Evolutionary conservation across 371 early-diverging fungal genomes (phyloP).

Genomic region (Circinella minor): DNA sequence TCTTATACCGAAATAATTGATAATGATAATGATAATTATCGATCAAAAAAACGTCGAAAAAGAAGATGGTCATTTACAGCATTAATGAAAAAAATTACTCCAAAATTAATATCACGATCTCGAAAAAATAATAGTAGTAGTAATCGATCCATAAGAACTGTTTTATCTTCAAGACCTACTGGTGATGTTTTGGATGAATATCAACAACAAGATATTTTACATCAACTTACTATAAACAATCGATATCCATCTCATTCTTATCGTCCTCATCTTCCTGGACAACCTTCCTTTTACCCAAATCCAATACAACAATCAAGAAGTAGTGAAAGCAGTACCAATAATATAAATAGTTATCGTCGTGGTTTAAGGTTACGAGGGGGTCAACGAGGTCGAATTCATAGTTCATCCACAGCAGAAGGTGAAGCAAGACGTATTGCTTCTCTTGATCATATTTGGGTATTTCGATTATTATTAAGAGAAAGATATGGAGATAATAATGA

Average conservation of each 20-base stretch:
- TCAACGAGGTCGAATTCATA: background rate
- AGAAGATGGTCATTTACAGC: constrained; percentile 14
- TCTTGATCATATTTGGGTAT: constrained; percentile 38
- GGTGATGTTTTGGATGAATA: constrained; percentile 28
- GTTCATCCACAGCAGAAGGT: background rate
- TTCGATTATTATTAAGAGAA: constrained; percentile 15
- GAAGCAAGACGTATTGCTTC: constrained; percentile 17
- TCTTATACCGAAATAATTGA: background rate
- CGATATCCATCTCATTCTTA: no score
- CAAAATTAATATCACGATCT: background rate
- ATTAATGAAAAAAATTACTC: background rate
- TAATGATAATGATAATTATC: background rate
- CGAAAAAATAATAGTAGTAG: background rate
- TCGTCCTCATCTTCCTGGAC: no score
- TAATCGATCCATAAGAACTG: constrained; percentile 4
- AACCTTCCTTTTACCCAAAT: no score
- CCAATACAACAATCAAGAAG: background rate
- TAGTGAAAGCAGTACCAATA: background rate
- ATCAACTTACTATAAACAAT: background rate
- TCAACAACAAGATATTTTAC: constrained; percentile 18
- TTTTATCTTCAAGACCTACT: constrained; percentile 4
- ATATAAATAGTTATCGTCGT: background rate
- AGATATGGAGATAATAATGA: no score
- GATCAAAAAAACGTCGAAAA: background rate
- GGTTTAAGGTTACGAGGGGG: background rate